Evolutionary conservation across 441 rosid genomes (phyloP).

Genomic region (Daphne laureola): DNA sequence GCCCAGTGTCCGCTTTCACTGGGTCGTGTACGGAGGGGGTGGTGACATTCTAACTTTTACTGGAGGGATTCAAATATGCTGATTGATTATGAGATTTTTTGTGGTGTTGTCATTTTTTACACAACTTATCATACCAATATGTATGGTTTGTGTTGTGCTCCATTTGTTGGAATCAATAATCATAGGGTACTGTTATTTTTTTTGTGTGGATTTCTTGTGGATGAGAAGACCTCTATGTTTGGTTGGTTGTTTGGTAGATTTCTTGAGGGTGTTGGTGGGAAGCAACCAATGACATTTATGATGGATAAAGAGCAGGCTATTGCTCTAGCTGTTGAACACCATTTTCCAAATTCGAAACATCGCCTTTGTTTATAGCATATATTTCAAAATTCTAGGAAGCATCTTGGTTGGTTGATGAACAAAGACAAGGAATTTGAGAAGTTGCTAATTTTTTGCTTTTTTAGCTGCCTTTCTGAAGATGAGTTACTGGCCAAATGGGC

Average conservation of each 20-base stretch:
- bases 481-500: no score
- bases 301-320: no score
- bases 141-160: slow-evolving; percentile 5
- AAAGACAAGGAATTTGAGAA: no score
- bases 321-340: not conserved
- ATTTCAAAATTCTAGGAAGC: no score
- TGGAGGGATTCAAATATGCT: not conserved
- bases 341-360: slow-evolving; percentile 7
- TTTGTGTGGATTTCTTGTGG: not conserved
- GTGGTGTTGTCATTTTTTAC: not conserved
- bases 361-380: no score
- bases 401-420: no score
- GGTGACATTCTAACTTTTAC: not conserved
- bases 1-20: no score
- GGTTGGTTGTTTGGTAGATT: not conserved
- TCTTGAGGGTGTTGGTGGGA: not conserved
- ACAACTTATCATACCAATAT: slow-evolving; percentile 2
- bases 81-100: slow-evolving; percentile 2
- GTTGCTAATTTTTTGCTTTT: no score
- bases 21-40: no score
- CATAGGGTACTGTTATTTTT: not conserved
- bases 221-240: not conserved
- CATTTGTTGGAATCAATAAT: slow-evolving; percentile 1
- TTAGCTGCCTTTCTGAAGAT: no score
- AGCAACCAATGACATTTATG: no score